phyloP scores from a whole-genome alignment of 345 rosid species.

The Noccaea caerulescens region DNA sequence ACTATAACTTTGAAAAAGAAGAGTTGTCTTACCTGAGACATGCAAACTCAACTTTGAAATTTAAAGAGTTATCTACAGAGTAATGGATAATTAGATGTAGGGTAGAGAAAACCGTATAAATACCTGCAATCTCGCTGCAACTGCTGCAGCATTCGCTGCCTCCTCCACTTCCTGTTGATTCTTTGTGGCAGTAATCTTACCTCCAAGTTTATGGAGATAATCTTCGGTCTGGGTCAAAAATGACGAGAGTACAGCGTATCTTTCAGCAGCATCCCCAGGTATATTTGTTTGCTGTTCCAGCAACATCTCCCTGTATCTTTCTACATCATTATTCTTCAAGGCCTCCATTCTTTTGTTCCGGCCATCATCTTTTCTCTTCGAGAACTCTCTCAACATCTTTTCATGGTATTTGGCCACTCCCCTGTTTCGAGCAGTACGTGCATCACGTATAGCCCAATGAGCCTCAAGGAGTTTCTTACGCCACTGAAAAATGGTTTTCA shows the following conservation, averaged over 20 bases:
- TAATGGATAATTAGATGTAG: neutral
- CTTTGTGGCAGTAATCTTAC: conserved; percentile 93
- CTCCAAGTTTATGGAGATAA: conserved; percentile 89
- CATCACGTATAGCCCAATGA: conserved; percentile 98
- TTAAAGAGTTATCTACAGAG: conserved; percentile 19
- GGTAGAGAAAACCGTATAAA: conserved; percentile 37
- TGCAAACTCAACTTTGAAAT: conserved; percentile 1
- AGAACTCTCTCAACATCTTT: conserved; percentile 91
- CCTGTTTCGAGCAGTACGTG: conserved; percentile 95
- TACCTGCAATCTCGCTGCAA: conserved; percentile 91
- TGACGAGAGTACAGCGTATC: conserved; percentile 93
- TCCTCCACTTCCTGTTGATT: conserved; percentile 98
- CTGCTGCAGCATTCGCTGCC: conserved; percentile 94
- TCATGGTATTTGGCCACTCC: conserved; percentile 99
- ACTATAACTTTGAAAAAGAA: conserved; percentile 15
- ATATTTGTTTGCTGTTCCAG: conserved; percentile 95
- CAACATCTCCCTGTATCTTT: conserved; percentile 98
- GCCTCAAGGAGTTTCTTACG: conserved; percentile 98
- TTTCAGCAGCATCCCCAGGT: conserved; percentile 92
- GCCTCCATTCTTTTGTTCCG: conserved; percentile 99
- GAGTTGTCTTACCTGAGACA: conserved; percentile 6
- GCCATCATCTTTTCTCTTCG: conserved; percentile 94
- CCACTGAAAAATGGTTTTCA: conserved; percentile 97
- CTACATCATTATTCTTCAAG: conserved; percentile 97
- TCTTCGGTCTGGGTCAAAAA: conserved; percentile 99